phyloP scores from a whole-genome alignment of 2,329 filamentous ascomycete genomes.

The Ophiocordyceps sinensis region DNA sequence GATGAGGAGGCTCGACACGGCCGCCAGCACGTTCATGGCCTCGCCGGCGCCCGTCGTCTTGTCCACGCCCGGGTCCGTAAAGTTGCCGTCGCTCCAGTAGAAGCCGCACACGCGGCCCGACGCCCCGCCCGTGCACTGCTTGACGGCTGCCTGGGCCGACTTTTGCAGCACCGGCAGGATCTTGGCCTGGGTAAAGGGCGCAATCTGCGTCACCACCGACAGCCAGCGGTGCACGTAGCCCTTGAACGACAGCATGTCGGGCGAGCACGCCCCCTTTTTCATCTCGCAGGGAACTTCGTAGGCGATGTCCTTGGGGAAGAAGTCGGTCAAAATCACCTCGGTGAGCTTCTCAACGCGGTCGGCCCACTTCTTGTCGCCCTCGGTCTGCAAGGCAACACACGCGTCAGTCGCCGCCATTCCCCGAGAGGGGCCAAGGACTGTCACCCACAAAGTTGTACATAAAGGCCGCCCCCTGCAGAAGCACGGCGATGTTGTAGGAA shows the following conservation, averaged over 20 bases:
- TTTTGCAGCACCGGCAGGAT: conserved; percentile 44
- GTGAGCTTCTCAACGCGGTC: conserved; percentile 40
- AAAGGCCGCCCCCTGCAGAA: conserved; percentile 48
- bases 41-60: conserved; percentile 43
- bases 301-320: conserved; percentile 44
- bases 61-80: conserved; percentile 31
- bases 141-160: conserved; percentile 44
- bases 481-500: conserved; percentile 50
- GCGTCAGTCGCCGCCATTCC: too few relatives aligned
- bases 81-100: conserved; percentile 38
- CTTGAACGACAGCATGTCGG: conserved; percentile 62
- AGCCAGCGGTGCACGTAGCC: conserved; percentile 56
- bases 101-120: conserved; percentile 49
- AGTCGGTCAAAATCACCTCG: conserved; percentile 30
- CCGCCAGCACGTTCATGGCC: conserved; percentile 41
- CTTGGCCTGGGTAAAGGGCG: conserved; percentile 37
- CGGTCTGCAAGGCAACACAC: conserved; percentile 31
- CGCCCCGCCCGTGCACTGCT: conserved; percentile 45
- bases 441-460: conserved; percentile 49
- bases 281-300: conserved; percentile 54
- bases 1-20: conserved; percentile 36
- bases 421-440: too few relatives aligned
- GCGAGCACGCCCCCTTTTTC: conserved; percentile 41
- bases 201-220: conserved; percentile 43
- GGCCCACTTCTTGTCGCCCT: conserved; percentile 40